These are phyloP conservation scores for Xylariaceae sp. DNA, from an alignment of 2,329 filamentous ascomycete species.

Conservation along the genomic window DNA sequence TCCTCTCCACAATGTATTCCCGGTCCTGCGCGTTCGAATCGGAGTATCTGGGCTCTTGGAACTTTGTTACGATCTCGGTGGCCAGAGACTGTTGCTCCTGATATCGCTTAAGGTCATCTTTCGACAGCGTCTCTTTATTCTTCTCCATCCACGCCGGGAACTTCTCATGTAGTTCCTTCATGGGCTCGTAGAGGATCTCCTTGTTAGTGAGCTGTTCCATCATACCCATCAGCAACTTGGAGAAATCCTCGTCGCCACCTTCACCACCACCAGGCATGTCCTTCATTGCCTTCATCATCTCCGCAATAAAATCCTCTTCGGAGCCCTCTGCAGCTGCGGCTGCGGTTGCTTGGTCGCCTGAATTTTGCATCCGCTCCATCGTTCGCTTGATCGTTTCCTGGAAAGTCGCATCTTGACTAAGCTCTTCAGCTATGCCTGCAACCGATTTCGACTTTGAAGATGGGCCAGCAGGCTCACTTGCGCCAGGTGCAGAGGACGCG, in stretches of 20 bases:
- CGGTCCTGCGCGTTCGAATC: constrained; percentile 79
- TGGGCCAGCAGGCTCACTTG: constrained; percentile 23
- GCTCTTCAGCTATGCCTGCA: constrained; percentile 30
- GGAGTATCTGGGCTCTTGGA: constrained; percentile 77
- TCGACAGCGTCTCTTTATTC: constrained; percentile 63
- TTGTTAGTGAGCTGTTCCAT: constrained; percentile 99
- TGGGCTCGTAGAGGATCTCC: constrained; percentile 96
- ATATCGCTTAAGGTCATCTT: constrained; percentile 76
- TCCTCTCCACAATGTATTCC: constrained; percentile 92
- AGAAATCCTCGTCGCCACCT: constrained; percentile 77
- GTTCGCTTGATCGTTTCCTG: constrained; percentile 90
- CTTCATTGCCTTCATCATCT: constrained; percentile 88
- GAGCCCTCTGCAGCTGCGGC: constrained; percentile 65
- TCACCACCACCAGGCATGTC: constrained; percentile 53
- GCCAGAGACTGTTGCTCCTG: constrained; percentile 78
- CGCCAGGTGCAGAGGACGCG: constrained; percentile 42
- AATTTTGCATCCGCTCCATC: constrained; percentile 94
- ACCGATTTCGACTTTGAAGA: constrained; percentile 24
- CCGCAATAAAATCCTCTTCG: constrained; percentile 80
- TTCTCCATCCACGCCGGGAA: constrained; percentile 86
- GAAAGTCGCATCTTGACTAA: constrained; percentile 65
- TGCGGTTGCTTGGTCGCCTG: constrained; percentile 79
- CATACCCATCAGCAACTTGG: constrained; percentile 94
- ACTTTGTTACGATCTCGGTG: constrained; percentile 81
- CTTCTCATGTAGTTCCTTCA: constrained; percentile 94